Evolutionary conservation across 2,329 filamentous ascomycete species (phyloP), one percentile per base, ranked within the genome.

Genomic region (Sclerotinia borealis): DNA sequence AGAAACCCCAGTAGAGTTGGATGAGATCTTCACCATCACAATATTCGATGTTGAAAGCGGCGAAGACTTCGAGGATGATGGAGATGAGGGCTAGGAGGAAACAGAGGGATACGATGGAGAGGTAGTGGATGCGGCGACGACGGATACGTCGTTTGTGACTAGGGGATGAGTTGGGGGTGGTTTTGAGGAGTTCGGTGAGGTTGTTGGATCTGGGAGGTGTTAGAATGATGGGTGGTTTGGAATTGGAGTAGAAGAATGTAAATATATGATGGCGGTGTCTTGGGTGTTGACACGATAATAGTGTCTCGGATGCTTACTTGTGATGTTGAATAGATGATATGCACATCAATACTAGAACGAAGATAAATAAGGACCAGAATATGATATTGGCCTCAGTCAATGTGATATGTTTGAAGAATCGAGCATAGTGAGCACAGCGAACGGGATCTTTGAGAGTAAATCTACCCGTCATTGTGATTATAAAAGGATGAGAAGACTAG

Each of bases 11-110:
- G 72, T 85, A 85, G 0, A 86, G 74, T 31, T 68, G 79, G 75
- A 85, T 85, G 62, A 86, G 77, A 67, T 85, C 81, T 68, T 86
- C 84, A 11, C 83, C 83, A 43, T 84, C 81, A 66, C 84, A 86
- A 67, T 84, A 86, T 67, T 86, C 51, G 45, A 73, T 71, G 50
- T 71, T 70, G 65, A 73, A 68, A 1, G 64, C 47, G 1, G 70
- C 69, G 51, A 80, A 86, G 17, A 81, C 81, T 70, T 86, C 83
- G 73, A 86, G 77, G 60, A 85, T 74, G 34, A 84, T 76, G 15
- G 80, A 74, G 37, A 74, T 73, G 4, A 79, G 75, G 0, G 81
- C 79, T 0, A 81, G 60, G 4, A 75, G 43, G 25, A 83, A 79
- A 66, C 82, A 81, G 7, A 71, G 69, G 13, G 78, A 66, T 62